These are phyloP conservation scores for Saccharum hybrid DNA, from an alignment of 202 grass and related monocot genomes.

Conservation along the genomic window DNA sequence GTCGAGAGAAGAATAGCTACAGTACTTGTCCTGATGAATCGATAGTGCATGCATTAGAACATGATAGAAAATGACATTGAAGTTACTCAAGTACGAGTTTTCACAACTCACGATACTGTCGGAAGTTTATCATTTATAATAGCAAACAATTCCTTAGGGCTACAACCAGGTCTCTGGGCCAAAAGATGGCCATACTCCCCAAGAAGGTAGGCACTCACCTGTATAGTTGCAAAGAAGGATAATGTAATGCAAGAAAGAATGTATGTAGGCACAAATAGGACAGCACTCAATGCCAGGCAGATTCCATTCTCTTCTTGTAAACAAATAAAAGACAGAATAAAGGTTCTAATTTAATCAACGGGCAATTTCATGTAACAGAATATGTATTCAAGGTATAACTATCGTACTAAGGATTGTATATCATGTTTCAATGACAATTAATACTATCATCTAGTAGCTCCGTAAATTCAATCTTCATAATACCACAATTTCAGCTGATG, in stretches of 20 bases:
- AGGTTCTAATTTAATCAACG: slow-evolving; percentile 27
- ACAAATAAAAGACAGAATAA: slow-evolving; percentile 30
- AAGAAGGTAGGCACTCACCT: slow-evolving; percentile 99
- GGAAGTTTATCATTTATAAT: slow-evolving; percentile 97
- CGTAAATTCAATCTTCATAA: background rate
- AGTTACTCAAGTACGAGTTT: slow-evolving; percentile 27
- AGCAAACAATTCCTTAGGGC: slow-evolving; percentile 91
- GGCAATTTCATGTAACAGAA: slow-evolving; percentile 16
- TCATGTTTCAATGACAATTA: slow-evolving; percentile 9
- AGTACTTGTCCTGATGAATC: slow-evolving; percentile 72
- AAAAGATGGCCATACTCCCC: slow-evolving; percentile 99
- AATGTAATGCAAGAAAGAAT: slow-evolving; percentile 16
- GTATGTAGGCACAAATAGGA: slow-evolving; percentile 19
- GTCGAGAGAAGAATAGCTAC: slow-evolving; percentile 96
- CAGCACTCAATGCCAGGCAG: slow-evolving; percentile 18
- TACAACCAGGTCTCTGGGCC: slow-evolving; percentile 85
- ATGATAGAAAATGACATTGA: slow-evolving; percentile 31
- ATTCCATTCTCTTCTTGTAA: slow-evolving; percentile 33
- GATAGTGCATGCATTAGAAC: slow-evolving; percentile 14
- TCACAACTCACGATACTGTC: slow-evolving; percentile 82
- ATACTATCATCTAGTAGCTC: slow-evolving; percentile 17
- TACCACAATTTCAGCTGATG: slow-evolving; percentile 39
- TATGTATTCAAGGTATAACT: slow-evolving; percentile 23
- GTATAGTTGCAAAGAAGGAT: slow-evolving; percentile 38
- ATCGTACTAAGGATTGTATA: slow-evolving; percentile 18